phyloP scores from a whole-genome alignment of 2,329 filamentous ascomycete species.

The Arthrocladium fulminans region DNA sequence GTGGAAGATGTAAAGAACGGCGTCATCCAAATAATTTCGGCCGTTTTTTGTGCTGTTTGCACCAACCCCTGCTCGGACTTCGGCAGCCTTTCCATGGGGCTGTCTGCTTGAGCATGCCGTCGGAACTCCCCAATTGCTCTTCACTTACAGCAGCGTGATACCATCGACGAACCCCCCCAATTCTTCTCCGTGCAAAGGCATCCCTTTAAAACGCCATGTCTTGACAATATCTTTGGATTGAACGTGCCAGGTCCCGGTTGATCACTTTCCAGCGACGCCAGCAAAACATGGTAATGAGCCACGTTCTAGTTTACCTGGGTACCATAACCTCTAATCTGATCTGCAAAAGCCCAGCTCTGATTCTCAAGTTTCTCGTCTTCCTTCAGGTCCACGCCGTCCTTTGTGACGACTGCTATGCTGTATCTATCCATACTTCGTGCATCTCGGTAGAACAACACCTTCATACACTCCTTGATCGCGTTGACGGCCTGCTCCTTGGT shows the following conservation, averaged over 20 bases:
- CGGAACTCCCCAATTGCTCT: background rate
- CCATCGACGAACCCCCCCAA: no score
- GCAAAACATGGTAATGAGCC: background rate
- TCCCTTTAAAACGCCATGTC: no score
- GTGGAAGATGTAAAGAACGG: background rate
- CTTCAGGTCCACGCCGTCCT: constrained; percentile 72
- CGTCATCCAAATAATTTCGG: background rate
- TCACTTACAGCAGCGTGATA: no score
- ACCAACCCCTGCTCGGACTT: background rate
- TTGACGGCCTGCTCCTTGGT: constrained; percentile 69
- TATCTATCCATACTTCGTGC: constrained; percentile 86
- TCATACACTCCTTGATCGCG: constrained; percentile 88
- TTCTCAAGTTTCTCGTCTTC: constrained; percentile 81
- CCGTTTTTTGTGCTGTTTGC: background rate
- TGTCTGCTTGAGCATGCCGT: background rate
- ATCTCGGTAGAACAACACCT: constrained; percentile 95
- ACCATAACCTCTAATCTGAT: constrained; percentile 88
- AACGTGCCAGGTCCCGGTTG: no score
- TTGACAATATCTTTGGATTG: no score
- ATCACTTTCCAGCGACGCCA: background rate
- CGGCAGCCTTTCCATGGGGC: background rate
- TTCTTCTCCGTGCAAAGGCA: no score
- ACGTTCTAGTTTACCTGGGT: constrained; percentile 54
- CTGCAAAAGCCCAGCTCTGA: constrained; percentile 97
- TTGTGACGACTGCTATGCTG: constrained; percentile 80